These are phyloP conservation scores for Linderina pennispora DNA, from an alignment of 192 early-diverging fungal genomes.

Conservation along the genomic window DNA sequence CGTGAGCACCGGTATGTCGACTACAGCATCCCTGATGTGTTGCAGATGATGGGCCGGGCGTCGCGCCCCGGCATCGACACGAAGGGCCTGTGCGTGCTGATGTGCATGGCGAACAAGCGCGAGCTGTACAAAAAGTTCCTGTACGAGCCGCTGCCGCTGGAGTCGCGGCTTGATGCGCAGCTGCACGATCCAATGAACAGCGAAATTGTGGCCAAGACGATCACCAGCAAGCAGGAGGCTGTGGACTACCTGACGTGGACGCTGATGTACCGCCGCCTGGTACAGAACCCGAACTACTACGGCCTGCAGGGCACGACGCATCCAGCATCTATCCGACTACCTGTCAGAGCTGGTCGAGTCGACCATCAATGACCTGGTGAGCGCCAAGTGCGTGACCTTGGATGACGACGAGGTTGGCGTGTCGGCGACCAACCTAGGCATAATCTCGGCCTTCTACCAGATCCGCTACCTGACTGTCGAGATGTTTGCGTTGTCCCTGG, in stretches of 20 bases:
- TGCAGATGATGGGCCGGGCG: constrained; percentile 98
- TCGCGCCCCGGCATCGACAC: constrained; percentile 58
- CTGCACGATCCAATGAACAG: constrained; percentile 98
- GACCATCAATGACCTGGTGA: constrained; percentile 80
- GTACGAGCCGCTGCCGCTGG: constrained; percentile 92
- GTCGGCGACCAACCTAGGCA: constrained; percentile 83
- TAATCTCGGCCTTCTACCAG: constrained; percentile 98
- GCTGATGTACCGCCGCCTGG: constrained; percentile 92
- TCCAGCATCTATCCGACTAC: constrained; percentile 84
- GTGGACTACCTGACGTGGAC: constrained; percentile 99
- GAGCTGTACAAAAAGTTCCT: constrained; percentile 98
- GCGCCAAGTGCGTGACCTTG: constrained; percentile 65
- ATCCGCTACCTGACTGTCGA: constrained; percentile 93
- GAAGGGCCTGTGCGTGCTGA: constrained; percentile 76
- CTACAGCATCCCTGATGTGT: constrained; percentile 89
- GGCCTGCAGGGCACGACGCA: constrained; percentile 80
- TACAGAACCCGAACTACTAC: constrained; percentile 97
- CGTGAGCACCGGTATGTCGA: constrained; percentile 95
- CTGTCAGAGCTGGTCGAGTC: constrained; percentile 93
- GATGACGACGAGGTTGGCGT: constrained; percentile 42
- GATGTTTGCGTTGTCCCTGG: constrained; percentile 85
- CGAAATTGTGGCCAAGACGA: constrained; percentile 91
- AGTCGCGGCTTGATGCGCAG: constrained; percentile 89
- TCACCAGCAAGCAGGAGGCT: constrained; percentile 96
- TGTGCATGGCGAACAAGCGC: constrained; percentile 93